Base-by-base conservation (phyloP, 2,329 filamentous ascomycete genomes). In the Diplodia mutila region DNA sequence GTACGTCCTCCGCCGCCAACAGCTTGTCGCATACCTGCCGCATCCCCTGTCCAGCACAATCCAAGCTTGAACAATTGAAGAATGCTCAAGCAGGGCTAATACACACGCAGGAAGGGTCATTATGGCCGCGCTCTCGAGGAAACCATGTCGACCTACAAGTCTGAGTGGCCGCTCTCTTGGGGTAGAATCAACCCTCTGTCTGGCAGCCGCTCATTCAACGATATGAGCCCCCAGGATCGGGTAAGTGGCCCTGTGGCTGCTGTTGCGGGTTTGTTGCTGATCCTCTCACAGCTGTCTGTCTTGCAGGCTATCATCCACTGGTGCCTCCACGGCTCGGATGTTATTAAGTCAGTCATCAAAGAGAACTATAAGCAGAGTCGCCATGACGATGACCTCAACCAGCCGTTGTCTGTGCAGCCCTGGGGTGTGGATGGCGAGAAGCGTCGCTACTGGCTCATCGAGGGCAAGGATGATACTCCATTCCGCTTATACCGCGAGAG, bases 401-500 rank as follows among this genome's bases (percentile, higher is more conserved):
- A 97, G 72, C 91, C 94, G 9, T 84, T 96, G 42, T 94, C 93
- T 0, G 91, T 97, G 54, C 93, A 97, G 76, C 89, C 93, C 4
- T 97, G 94, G 94, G 94, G 94, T 9, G 86, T 88, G 14, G 94
- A 97, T 77, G 92, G 91, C 71, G 90, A 97, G 73, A 97, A 95
- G 83, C 89, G 95, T 67, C 89, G 93, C 69, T 99, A 98, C 80
- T 99, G 91, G 83, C 84, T 99, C 57, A 87, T 99, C 70, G 95
- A 99, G 80, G 95, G 95, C 14, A 87, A 92, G 72, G 94, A 98
- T 73, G 94, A 99, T 79, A 98, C 94, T 3, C 87, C 91, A 70
- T 99, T 99, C 79, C 88, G 95, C 70, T 87, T 99, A 53, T 99
- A 99, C 78, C 87, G 95, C 65, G 95, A 99, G 80, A 94, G 92